A percentile compares a stretch with the other conserved stretches of the same genome.
These are phyloP conservation scores for Ramaria sp. DNA, from an alignment of 768 basidiomycete genomes.

Conservation along the genomic window DNA sequence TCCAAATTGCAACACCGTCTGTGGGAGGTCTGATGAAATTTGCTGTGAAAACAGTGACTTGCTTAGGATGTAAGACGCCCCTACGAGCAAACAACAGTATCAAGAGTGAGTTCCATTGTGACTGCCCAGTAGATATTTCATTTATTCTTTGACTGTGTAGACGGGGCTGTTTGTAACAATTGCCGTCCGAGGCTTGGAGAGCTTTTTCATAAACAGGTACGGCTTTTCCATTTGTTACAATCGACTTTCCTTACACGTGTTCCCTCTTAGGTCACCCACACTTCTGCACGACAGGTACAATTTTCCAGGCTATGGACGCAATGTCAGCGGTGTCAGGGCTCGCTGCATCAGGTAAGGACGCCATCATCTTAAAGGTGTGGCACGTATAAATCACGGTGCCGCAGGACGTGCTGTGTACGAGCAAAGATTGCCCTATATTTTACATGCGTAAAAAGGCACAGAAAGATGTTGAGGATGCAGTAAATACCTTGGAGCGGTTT, in stretches of 20 bases:
- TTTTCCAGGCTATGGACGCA: slow-evolving; percentile 98
- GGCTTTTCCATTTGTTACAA: slow-evolving; percentile 7
- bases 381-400: not conserved
- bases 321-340: slow-evolving; percentile 97
- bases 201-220: slow-evolving; percentile 84
- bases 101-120: slow-evolving; percentile 33
- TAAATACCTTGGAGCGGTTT: slow-evolving; percentile 72
- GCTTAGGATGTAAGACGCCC: slow-evolving; percentile 91
- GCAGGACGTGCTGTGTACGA: slow-evolving; percentile 92
- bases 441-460: slow-evolving; percentile 98
- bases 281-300: slow-evolving; percentile 77
- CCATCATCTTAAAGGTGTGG: not conserved
- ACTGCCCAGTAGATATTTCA: not conserved
- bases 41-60: slow-evolving; percentile 90
- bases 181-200: slow-evolving; percentile 80
- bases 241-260: not conserved
- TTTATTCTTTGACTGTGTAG: slow-evolving; percentile 27
- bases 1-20: slow-evolving; percentile 93
- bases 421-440: slow-evolving; percentile 97
- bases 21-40: slow-evolving; percentile 98
- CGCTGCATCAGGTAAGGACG: slow-evolving; percentile 61
- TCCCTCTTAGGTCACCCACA: slow-evolving; percentile 28
- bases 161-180: slow-evolving; percentile 90
- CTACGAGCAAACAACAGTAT: slow-evolving; percentile 68
- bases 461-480: slow-evolving; percentile 90